These are phyloP conservation scores for Gigaspora rosea DNA, from an alignment of 192 early-diverging fungal species.

Conservation along the genomic window DNA sequence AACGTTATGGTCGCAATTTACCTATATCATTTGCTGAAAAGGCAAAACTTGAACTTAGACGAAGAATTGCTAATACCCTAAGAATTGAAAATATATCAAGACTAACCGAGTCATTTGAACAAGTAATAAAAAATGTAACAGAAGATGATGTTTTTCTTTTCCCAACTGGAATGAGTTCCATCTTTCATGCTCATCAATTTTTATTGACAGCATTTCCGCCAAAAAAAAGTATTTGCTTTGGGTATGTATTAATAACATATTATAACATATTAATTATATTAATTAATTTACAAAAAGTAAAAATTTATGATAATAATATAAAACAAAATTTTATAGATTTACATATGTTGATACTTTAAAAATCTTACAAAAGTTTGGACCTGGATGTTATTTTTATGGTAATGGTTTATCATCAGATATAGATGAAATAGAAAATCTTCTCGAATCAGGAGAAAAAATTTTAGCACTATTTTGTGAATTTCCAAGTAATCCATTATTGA, in stretches of 20 bases:
- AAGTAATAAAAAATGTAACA: conserved; percentile 58
- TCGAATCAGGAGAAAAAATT: conserved; percentile 67
- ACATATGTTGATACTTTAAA: conserved; percentile 97
- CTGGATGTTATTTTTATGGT: conserved; percentile 88
- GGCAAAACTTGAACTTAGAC: conserved; percentile 72
- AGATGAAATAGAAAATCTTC: conserved; percentile 65
- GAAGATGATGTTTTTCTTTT: conserved; percentile 87
- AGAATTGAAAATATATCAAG: conserved; percentile 34
- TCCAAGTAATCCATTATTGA: conserved; percentile 91
- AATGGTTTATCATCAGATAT: conserved; percentile 76
- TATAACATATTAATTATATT: too few species aligned
- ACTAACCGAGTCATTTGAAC: conserved; percentile 46
- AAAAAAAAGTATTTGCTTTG: conserved; percentile 86
- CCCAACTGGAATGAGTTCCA: conserved; percentile 91
- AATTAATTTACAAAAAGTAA: background rate
- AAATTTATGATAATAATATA: background rate
- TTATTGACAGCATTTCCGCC: conserved; percentile 49
- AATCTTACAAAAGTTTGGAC: conserved; percentile 92
- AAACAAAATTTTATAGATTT: conserved; percentile 55
- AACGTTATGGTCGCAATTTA: conserved; percentile 92
- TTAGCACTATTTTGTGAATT: conserved; percentile 90
- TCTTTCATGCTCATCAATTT: conserved; percentile 82
- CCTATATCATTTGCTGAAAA: conserved; percentile 65
- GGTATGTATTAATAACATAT: conserved; percentile 51
- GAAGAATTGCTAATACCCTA: conserved; percentile 84